Conservation (phyloP, 306 rosid genomes). For the Quercus robur region DNA sequence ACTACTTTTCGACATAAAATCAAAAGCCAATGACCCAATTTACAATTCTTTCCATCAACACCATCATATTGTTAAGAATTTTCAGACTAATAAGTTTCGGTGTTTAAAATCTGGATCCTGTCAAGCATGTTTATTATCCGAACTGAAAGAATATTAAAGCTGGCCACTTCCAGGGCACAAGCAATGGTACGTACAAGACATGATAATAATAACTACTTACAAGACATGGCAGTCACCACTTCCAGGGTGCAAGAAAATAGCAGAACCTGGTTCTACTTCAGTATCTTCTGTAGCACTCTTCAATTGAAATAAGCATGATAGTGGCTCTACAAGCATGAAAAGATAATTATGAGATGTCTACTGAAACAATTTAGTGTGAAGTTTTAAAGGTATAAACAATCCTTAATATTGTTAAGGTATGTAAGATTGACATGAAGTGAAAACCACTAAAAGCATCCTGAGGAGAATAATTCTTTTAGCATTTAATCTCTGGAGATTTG, state of each 20-base stretch:
- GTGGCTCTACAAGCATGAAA: slow-evolving; percentile 62
- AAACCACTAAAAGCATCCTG: neutral
- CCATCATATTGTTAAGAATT: neutral
- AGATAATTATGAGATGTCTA: slow-evolving; percentile 7
- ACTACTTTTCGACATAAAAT: neutral
- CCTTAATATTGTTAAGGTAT: neutral
- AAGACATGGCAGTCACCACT: slow-evolving; percentile 83
- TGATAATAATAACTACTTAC: slow-evolving; percentile 46
- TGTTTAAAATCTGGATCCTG: slow-evolving; percentile 7
- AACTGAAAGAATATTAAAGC: neutral
- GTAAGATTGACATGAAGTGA: neutral
- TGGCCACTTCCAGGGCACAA: slow-evolving; percentile 14
- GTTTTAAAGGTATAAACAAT: neutral
- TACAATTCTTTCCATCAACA: slow-evolving; percentile 3
- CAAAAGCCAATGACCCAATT: neutral
- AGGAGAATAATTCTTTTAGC: neutral
- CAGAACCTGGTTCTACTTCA: slow-evolving; percentile 52
- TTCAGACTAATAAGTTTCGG: slow-evolving; percentile 3
- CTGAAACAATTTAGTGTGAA: slow-evolving; percentile 1
- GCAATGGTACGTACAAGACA: neutral
- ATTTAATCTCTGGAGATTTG: neutral
- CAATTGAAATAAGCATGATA: slow-evolving; percentile 71
- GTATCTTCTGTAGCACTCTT: slow-evolving; percentile 74
- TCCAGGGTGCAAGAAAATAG: slow-evolving; percentile 65
- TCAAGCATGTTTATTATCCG: slow-evolving; percentile 7